phyloP scores from a whole-genome alignment of 257 asterid genomes.

The Solanum clarkiae region DNA sequence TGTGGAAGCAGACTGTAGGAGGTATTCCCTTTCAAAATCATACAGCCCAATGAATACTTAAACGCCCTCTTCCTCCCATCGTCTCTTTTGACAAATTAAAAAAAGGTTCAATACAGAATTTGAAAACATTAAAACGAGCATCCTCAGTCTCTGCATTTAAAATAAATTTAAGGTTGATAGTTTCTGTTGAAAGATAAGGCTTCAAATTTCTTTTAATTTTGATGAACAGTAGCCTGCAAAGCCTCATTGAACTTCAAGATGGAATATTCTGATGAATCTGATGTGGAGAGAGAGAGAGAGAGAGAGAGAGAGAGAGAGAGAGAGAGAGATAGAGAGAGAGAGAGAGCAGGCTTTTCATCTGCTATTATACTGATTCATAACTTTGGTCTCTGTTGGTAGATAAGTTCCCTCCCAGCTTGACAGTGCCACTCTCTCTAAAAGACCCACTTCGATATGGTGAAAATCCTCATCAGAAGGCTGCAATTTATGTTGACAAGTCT shows the following conservation, averaged over 20 bases:
- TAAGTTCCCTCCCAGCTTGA: slow-evolving; percentile 65
- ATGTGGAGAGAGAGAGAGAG: not conserved
- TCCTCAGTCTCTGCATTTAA: not conserved
- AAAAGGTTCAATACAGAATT: not conserved
- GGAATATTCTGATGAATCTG: not conserved
- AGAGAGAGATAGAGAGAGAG: not conserved
- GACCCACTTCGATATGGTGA: slow-evolving; percentile 94
- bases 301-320: not conserved
- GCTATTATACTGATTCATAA: not conserved
- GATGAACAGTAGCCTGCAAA: not conserved
- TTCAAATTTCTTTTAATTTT: not conserved
- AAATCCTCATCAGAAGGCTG: slow-evolving; percentile 97
- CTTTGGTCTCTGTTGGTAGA: slow-evolving; percentile 26
- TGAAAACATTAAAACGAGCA: not conserved
- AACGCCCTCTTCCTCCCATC: not conserved
- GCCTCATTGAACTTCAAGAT: not conserved
- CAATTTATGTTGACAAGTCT: slow-evolving; percentile 80
- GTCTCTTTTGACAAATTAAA: not conserved
- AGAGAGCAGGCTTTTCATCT: not conserved
- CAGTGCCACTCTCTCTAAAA: slow-evolving; percentile 69
- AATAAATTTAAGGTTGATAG: not conserved
- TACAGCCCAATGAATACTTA: not conserved
- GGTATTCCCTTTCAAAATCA: slow-evolving; percentile 24
- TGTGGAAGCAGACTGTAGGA: slow-evolving; percentile 84
- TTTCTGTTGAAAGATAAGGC: not conserved